phyloP scores from a whole-genome alignment of 305 asterid genomes.

The Caryopteris hybrid region DNA sequence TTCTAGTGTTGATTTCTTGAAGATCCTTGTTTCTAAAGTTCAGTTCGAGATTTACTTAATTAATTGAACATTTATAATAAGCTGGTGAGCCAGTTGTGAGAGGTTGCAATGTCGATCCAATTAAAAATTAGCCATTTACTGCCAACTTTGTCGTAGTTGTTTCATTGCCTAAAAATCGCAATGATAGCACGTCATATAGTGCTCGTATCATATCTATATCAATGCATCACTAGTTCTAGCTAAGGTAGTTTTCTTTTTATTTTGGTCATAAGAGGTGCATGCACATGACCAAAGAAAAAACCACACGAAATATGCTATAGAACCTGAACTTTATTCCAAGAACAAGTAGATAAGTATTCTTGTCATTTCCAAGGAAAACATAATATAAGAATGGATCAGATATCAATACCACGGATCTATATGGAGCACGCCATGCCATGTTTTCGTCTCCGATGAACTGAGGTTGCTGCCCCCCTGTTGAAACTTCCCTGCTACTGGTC shows the following conservation, averaged over 20 bases:
- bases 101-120: background rate
- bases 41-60: background rate
- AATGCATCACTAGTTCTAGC: background rate
- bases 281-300: conserved; percentile 22
- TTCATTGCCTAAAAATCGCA: background rate
- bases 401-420: conserved; percentile 56
- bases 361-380: conserved; percentile 12
- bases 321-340: conserved; percentile 19
- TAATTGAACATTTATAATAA: background rate
- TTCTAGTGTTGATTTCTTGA: background rate
- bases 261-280: conserved; percentile 15
- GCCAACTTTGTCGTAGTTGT: background rate
- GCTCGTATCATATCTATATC: background rate
- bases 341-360: conserved; percentile 9
- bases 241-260: conserved; percentile 2
- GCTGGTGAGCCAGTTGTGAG: background rate
- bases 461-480: conserved; percentile 45
- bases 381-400: background rate
- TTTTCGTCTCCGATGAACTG: conserved; percentile 78
- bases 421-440: conserved; percentile 72
- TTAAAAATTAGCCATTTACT: background rate
- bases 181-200: background rate
- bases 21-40: background rate
- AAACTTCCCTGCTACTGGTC: conserved; percentile 29
- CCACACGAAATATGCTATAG: conserved; percentile 11